A percentile compares a stretch with the other conserved stretches of the same genome.
Conservation (phyloP, 371 early-diverging fungal genomes). For the Basidiobolus meristosporus region DNA sequence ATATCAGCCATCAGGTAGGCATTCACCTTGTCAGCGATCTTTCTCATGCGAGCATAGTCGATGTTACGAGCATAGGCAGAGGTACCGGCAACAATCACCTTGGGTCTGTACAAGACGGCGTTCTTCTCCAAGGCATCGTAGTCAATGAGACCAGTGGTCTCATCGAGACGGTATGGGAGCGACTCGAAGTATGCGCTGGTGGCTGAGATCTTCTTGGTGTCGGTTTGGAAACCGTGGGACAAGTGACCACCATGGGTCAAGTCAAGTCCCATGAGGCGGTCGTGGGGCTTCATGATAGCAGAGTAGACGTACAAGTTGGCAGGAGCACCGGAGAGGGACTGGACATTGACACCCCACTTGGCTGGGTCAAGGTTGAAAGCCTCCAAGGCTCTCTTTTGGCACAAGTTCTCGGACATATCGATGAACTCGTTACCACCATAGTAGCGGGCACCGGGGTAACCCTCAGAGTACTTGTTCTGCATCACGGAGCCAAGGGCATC, state of each 20-base stretch:
- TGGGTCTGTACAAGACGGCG: slow-evolving; percentile 85
- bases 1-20: slow-evolving; percentile 97
- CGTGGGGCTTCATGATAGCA: slow-evolving; percentile 92
- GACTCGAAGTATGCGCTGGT: slow-evolving; percentile 96
- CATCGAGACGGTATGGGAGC: slow-evolving; percentile 87
- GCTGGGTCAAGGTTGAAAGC: slow-evolving; percentile 74
- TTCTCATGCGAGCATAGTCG: slow-evolving; percentile 85
- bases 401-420: slow-evolving; percentile 87
- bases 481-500: slow-evolving; percentile 92
- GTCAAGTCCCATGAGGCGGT: slow-evolving; percentile 98
- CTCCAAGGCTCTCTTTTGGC: slow-evolving; percentile 91
- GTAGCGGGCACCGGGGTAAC: slow-evolving; percentile 95
- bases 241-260: slow-evolving; percentile 98
- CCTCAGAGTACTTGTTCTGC: slow-evolving; percentile 99
- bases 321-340: slow-evolving; percentile 88
- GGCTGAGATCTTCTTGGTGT: slow-evolving; percentile 93
- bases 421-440: slow-evolving; percentile 99
- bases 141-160: slow-evolving; percentile 84
- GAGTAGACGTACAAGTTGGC: slow-evolving; percentile 96
- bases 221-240: slow-evolving; percentile 98
- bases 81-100: slow-evolving; percentile 96
- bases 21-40: slow-evolving; percentile 68
- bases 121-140: slow-evolving; percentile 78
- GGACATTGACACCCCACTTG: slow-evolving; percentile 98
- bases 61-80: slow-evolving; percentile 92